Evolutionary conservation across 257 asterid genomes (phyloP).

Genomic region (Buddleja alternifolia): DNA sequence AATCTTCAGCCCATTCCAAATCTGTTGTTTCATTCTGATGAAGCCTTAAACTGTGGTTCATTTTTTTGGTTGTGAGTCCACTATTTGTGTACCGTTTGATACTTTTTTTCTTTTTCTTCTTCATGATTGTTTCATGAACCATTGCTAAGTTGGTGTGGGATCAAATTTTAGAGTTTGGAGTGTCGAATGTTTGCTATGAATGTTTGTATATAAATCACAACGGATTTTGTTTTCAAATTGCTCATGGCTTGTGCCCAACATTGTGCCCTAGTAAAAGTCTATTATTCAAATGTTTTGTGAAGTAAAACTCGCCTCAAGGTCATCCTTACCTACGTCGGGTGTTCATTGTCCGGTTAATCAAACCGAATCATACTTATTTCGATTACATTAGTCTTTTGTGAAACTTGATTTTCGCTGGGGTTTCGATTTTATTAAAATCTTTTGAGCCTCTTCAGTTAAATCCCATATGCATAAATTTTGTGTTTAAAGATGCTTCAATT

Average conservation of each 20-base stretch:
- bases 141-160: constrained; percentile 24
- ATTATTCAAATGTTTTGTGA: too few species aligned
- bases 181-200: constrained; percentile 28
- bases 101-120: constrained; percentile 25
- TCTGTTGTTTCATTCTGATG: constrained; percentile 49
- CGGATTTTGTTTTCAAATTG: constrained; percentile 22
- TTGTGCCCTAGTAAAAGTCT: too few species aligned
- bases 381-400: too few species aligned
- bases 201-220: constrained; percentile 38
- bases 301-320: too few species aligned
- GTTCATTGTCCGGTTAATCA: too few species aligned
- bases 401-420: too few species aligned
- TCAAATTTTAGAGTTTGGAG: constrained; percentile 22
- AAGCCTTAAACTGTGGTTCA: constrained; percentile 3
- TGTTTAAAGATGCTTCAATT: too few species aligned
- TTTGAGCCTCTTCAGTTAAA: too few species aligned
- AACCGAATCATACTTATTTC: too few species aligned
- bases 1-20: constrained; percentile 42
- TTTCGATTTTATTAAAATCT: too few species aligned
- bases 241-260: background rate
- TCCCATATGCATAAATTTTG: too few species aligned
- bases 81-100: constrained; percentile 23
- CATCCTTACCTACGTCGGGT: too few species aligned
- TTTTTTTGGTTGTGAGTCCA: constrained; percentile 27
- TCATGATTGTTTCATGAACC: constrained; percentile 23